Base-by-base conservation (phyloP, 2,329 filamentous ascomycete species). In the Colletotrichum plurivorum region DNA sequence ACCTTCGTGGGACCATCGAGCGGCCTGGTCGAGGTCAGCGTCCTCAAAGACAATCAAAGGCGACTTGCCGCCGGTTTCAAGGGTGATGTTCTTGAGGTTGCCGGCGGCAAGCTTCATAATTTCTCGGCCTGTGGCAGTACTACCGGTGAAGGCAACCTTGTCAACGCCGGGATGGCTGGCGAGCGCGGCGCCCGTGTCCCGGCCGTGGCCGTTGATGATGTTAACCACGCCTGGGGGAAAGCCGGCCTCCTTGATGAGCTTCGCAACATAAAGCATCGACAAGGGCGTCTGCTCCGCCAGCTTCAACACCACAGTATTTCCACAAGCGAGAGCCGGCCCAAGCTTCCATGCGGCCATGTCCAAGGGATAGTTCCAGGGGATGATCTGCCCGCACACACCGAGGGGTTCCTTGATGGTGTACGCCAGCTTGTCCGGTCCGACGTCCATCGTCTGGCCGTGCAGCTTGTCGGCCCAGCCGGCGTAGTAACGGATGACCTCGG, bases 341-440 rank as follows among this genome's bases (percentile, higher is more conserved):
- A 79, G 64, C 70, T 79, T 94, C 91, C 92, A 93, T 5, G 89
- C 90, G 16, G 92, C 91, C 89, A 95, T 94, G 20, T 86, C 85
- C 1, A 95, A 84, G 1, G 93, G 93, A 73, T 92, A 94, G 78
- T 95, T 95, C 92, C 93, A 95, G 9, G 93, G 92, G 69, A 94
- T 93, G 72, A 95, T 94, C 79, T 87, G 86, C 13, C 88, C 93
- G 73, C 92, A 93, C 0, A 96, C 93, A 46, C 93, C 93, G 41
- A 95, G 82, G 2, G 93, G 93, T 79, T 95, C 90, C 70, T 90
- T 88, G 63, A 94, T 82, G 0, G 92, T 94, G 77, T 95, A 95
- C 2, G 92, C 92, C 71, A 95, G 87, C 80, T 94, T 95, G 53
- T 84, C 81, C 1, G 88, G 86, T 2, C 88, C 89, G 10, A 91